Base-by-base conservation (phyloP, 176 grass and related monocot species). In the Triticum turgidum region DNA sequence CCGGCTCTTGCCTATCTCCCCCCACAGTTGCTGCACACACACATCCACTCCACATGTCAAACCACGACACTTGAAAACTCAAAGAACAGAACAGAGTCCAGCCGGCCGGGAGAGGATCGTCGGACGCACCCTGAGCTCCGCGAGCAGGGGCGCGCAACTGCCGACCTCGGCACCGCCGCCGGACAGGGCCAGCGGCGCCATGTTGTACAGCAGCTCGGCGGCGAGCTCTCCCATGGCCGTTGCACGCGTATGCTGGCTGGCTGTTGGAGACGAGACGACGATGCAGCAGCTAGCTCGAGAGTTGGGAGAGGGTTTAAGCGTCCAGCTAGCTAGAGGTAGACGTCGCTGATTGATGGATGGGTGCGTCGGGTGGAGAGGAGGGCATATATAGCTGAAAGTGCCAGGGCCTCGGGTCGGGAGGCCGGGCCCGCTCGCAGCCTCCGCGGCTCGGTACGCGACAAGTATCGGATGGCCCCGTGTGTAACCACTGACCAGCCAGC, bases 1-100 rank as follows among this genome's bases (percentile, higher is more conserved):
- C 78, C 81, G 22, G 80, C 86, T 89, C 76, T 91, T 91, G 5
- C 92, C 92, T 6, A 91, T 91, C 80, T 94, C 89, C 20, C 83
- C 87, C 92, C 92, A 94, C 61, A 91, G 77, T 87, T 94, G 83
- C 92, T 94, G 89, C 66, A 75, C 11, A 18, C 10, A 3, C 3
- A 61, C 49, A n/a, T 4, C 9, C 14, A 54, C 7, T 7, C 38
- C 69, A 9, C 37, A 7, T 7, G n/a, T 73, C 37, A 73, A 81
- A 49, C 41, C 62, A 81, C 62, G 33, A 9, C 39, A 33, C 17
- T 25, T 2, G 11, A 73, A 24, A 73, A 25, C 70, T 25, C 38
- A 25, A 14, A 73, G 22, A 5, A 11, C 38, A 29, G 39, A 17
- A 17, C 41, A 25, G 1, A 76, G 4, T 25, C 73, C 72, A 49